Evolutionary conservation across 305 asterid species (phyloP).

Genomic region (Nicotiana rustica): DNA sequence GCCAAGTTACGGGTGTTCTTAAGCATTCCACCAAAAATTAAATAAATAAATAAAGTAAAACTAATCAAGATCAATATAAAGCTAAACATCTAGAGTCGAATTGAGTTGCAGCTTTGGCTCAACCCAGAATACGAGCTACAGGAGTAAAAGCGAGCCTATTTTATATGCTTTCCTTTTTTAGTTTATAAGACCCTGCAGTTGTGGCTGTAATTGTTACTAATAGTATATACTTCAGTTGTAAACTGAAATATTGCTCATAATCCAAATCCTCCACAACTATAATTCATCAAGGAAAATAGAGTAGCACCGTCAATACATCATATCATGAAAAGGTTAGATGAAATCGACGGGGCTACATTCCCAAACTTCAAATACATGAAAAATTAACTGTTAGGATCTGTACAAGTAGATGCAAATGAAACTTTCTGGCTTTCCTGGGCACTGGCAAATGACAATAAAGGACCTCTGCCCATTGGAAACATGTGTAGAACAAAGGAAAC

Average conservation of each 20-base stretch:
- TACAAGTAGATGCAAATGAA: neutral
- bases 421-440: conserved; percentile 23
- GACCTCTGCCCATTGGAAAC: conserved; percentile 2
- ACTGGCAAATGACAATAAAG: neutral
- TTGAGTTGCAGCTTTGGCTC: neutral
- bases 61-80: conserved; percentile 28
- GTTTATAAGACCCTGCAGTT: neutral
- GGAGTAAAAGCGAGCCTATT: conserved; percentile 1
- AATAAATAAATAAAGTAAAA: neutral
- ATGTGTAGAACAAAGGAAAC: neutral
- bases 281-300: neutral
- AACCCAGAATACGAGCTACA: neutral
- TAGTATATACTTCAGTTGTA: neutral
- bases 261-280: neutral
- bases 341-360: neutral
- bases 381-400: neutral
- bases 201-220: neutral
- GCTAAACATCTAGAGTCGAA: conserved; percentile 13
- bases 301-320: neutral
- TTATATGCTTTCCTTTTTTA: neutral
- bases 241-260: neutral
- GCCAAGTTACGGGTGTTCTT: too few relatives aligned
- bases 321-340: neutral
- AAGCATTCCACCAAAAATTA: too few relatives aligned
- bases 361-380: neutral